Evolutionary conservation across 108 stramenopile species (phyloP).

Genomic region (Cyclotella cryptica): DNA sequence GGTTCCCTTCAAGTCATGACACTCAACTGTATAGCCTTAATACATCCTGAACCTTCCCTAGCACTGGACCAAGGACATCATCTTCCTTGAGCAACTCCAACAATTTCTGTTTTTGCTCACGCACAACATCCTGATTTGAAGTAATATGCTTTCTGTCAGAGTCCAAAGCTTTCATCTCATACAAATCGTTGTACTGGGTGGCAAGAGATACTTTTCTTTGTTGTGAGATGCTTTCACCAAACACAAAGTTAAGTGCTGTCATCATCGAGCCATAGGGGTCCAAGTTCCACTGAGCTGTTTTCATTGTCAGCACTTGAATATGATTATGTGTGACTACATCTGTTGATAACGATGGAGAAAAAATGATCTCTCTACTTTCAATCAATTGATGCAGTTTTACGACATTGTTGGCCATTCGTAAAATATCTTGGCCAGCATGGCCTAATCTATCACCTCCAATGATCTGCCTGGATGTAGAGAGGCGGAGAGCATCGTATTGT

Average conservation of each 20-base stretch:
- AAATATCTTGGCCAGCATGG: constrained; percentile 15
- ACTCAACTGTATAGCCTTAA: neutral
- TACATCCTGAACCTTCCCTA: constrained; percentile 17
- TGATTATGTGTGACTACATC: constrained; percentile 1
- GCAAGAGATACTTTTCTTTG: constrained; percentile 18
- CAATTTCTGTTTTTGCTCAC: constrained; percentile 14
- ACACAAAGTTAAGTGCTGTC: constrained; percentile 19
- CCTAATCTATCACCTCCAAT: neutral
- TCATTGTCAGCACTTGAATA: constrained; percentile 16
- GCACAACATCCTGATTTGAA: constrained; percentile 13
- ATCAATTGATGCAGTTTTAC: constrained; percentile 16
- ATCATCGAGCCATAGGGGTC: constrained; percentile 10
- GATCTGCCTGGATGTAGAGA: constrained; percentile 12
- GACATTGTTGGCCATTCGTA: constrained; percentile 38
- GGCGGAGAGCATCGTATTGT: constrained; percentile 12
- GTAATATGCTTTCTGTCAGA: constrained; percentile 12
- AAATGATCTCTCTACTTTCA: neutral
- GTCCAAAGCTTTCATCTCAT: constrained; percentile 4
- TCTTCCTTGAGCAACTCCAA: constrained; percentile 7
- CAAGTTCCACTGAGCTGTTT: constrained; percentile 14
- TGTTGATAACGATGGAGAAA: neutral
- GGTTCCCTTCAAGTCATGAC: neutral
- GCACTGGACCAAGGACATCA: constrained; percentile 11
- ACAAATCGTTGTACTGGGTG: constrained; percentile 2
- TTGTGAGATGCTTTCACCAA: constrained; percentile 13